Conservation (phyloP, 208 protist genomes). For the Trypanosomatidae sp. region DNA sequence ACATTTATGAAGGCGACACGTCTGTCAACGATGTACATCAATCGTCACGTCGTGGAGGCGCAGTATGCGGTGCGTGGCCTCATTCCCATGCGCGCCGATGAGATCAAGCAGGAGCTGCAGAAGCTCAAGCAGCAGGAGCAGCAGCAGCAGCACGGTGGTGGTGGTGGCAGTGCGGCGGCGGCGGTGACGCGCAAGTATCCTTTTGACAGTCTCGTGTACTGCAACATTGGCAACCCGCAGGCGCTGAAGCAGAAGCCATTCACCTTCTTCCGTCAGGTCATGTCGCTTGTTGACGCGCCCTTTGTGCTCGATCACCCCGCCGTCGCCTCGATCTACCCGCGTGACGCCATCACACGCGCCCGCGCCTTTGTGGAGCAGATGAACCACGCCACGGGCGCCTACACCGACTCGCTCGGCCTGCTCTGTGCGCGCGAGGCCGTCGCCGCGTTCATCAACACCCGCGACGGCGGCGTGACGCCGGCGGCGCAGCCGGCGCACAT, state of each 20-base stretch:
- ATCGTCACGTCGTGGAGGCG: constrained; percentile 24
- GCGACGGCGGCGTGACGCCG: constrained; percentile 74
- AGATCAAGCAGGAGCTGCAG: constrained; percentile 65
- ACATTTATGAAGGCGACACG: background rate
- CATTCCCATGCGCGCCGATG: constrained; percentile 61
- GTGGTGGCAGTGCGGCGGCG: too few relatives aligned
- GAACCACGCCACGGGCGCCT: constrained; percentile 85
- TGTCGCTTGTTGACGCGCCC: constrained; percentile 62
- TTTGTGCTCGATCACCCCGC: constrained; percentile 44
- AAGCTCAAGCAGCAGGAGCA: too few relatives aligned
- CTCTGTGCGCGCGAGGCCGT: constrained; percentile 81
- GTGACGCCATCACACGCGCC: constrained; percentile 88
- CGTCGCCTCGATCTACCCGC: constrained; percentile 43
- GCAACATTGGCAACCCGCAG: constrained; percentile 99
- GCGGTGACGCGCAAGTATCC: constrained; percentile 19
- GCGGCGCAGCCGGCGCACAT: constrained; percentile 23
- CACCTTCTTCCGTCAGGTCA: constrained; percentile 94
- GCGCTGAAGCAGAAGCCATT: constrained; percentile 92
- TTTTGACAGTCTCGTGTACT: constrained; percentile 90
- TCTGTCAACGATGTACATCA: background rate
- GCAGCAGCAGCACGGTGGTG: too few relatives aligned
- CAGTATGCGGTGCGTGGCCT: constrained; percentile 86
- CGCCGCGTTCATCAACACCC: constrained; percentile 88
- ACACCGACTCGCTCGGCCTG: constrained; percentile 92
- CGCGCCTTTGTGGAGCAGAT: constrained; percentile 46